Evolutionary conservation across 805 yeast species (phyloP), one percentile per base, ranked within the genome.

Genomic region (Clavispora asparagi): DNA sequence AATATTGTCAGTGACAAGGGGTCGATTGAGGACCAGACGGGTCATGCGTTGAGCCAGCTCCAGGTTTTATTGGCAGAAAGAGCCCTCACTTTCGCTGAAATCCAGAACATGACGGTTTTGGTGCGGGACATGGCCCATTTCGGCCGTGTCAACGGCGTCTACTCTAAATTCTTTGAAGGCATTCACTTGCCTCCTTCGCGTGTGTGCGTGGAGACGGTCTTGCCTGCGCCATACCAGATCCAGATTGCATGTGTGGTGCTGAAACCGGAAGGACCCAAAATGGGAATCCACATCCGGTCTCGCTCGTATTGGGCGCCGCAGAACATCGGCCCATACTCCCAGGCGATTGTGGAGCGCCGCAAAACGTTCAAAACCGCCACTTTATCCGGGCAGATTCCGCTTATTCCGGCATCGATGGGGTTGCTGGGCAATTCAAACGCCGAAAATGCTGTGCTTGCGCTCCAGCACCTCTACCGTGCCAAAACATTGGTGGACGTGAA

Each of bases 291-390:
- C 59, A 89, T 94, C 8, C 92, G 94, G 56, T 90, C 97, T 1
- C 74, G 91, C 48, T 90, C 97, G 36, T 91, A 87, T 62, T 94
- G 99, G 99, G 98, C 97, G 0, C 99, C 99, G 0, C 92, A 96
- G 32, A 94, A 94, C 55, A 94, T 94, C 40, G 99, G 99, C 0
- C 99, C 99, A 0, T 94, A 94, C 61, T 92, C 99, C 0, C 99
- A 94, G 64, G 78, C 91, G 0, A 79, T 82, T 10, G 63, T 76
- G 5, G 82, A 80, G 51, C 60, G 60, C 16, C 48, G 48, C 12
- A 48, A 48, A 2, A 44, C 44, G 9, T 78, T 80, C 46, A 65
- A 74, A 26, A 63, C 81, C 7, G 82, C 85, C 2, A 71, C 75
- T 32, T 62, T 91, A 11, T 87, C 97, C 42, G 99, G 99, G 0